Evolutionary conservation across 345 rosid species (phyloP).

Genomic region (Turritis glabra): DNA sequence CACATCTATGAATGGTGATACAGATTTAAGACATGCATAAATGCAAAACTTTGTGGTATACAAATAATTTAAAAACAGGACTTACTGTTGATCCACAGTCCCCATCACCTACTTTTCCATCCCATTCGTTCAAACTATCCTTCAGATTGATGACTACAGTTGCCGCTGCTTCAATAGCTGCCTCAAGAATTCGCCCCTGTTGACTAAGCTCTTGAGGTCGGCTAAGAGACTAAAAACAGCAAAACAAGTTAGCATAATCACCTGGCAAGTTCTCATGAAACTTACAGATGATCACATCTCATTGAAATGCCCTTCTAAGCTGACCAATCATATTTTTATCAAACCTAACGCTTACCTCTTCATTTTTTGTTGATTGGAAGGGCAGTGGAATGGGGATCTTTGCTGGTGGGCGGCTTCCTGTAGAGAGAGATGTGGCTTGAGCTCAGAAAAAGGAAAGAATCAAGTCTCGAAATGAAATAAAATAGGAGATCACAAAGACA

Average conservation of each 20-base stretch:
- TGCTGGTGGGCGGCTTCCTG: slow-evolving; percentile 83
- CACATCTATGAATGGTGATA: slow-evolving; percentile 53
- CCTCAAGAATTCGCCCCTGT: slow-evolving; percentile 71
- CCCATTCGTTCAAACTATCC: slow-evolving; percentile 91
- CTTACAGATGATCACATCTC: neutral
- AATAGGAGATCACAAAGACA: neutral
- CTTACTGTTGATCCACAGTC: slow-evolving; percentile 98
- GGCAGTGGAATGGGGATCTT: slow-evolving; percentile 75
- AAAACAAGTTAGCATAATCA: neutral
- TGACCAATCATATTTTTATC: slow-evolving; percentile 32
- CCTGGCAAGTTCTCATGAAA: slow-evolving; percentile 43
- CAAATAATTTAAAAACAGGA: slow-evolving; percentile 7
- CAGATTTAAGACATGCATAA: slow-evolving; percentile 1
- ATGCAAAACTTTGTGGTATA: neutral
- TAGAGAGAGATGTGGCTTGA: neutral
- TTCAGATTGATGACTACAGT: slow-evolving; percentile 60
- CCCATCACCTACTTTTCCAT: slow-evolving; percentile 92
- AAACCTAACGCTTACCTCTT: slow-evolving; percentile 53
- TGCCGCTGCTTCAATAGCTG: slow-evolving; percentile 83
- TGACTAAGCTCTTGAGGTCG: slow-evolving; percentile 64
- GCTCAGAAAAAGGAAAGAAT: neutral
- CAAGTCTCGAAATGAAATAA: neutral
- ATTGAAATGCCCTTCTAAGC: slow-evolving; percentile 1
- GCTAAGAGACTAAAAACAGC: slow-evolving; percentile 37
- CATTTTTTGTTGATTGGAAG: slow-evolving; percentile 52